Evolutionary conservation across 2,329 filamentous ascomycete genomes (phyloP).

Genomic region (Neurospora sp.): DNA sequence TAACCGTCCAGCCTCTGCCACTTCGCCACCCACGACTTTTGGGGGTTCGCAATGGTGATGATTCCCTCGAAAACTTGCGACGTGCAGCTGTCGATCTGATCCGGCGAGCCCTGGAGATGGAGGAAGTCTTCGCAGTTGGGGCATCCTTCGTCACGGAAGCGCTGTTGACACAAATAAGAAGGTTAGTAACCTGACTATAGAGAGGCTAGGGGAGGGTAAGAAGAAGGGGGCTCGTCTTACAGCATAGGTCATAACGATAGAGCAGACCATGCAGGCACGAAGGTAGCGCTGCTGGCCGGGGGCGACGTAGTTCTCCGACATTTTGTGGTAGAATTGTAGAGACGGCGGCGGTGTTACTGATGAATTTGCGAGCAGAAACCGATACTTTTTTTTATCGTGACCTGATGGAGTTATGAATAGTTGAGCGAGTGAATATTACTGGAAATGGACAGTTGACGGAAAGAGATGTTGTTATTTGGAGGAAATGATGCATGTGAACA

Average conservation of each 20-base stretch:
- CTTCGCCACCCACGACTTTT: conserved; percentile 84
- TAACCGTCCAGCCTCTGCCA: conserved; percentile 90
- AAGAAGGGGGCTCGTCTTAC: conserved; percentile 34
- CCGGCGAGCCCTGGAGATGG: conserved; percentile 65
- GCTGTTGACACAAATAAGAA: conserved; percentile 34
- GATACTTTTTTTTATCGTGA: neutral
- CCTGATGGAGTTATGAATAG: neutral
- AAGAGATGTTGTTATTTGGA: neutral
- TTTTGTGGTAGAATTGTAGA: conserved; percentile 15
- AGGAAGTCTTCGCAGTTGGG: conserved; percentile 96
- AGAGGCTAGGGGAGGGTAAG: no score
- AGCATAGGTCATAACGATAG: conserved; percentile 74
- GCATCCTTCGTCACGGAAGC: conserved; percentile 80
- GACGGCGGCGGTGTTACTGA: neutral
- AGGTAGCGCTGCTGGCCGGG: conserved; percentile 72
- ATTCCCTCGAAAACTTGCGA: conserved; percentile 93
- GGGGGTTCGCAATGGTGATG: conserved; percentile 75
- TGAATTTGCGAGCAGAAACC: neutral
- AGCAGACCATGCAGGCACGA: conserved; percentile 98
- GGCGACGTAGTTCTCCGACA: conserved; percentile 55
- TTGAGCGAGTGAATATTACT: neutral
- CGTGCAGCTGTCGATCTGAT: conserved; percentile 85
- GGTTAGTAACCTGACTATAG: conserved; percentile 10
- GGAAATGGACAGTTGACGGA: neutral
- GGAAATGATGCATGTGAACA: neutral